Conservation (phyloP, 495 filamentous ascomycete genomes). For the Penicillium soppii region DNA sequence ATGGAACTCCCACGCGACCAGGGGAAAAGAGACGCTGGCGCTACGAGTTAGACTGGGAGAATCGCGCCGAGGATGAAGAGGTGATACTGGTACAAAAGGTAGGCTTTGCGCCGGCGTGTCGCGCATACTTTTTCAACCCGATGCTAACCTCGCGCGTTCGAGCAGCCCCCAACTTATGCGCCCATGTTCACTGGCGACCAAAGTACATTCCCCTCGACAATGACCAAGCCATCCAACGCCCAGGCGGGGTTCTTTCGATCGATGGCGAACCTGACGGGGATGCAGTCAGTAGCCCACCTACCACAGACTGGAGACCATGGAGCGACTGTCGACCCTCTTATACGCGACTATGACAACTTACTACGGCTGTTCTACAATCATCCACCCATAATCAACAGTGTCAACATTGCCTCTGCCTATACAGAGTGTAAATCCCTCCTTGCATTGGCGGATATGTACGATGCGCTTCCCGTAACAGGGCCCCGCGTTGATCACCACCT, state of each 20-base stretch:
- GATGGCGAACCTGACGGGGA: slow-evolving; percentile 70
- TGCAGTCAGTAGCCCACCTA: slow-evolving; percentile 51
- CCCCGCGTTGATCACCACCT: slow-evolving; percentile 91
- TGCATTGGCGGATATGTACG: slow-evolving; percentile 84
- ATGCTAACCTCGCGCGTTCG: slow-evolving; percentile 10
- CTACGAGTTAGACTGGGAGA: slow-evolving; percentile 81
- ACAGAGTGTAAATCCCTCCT: slow-evolving; percentile 87
- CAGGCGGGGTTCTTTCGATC: slow-evolving; percentile 77
- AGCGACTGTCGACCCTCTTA: slow-evolving; percentile 61
- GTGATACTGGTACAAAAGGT: slow-evolving; percentile 88
- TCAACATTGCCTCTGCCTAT: slow-evolving; percentile 88
- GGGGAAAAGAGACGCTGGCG: slow-evolving; percentile 67
- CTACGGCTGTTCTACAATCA: slow-evolving; percentile 94
- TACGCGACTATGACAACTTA: slow-evolving; percentile 90
- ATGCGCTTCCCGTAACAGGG: slow-evolving; percentile 82
- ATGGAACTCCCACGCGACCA: slow-evolving; percentile 30
- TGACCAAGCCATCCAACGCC: slow-evolving; percentile 50
- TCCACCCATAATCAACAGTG: slow-evolving; percentile 70
- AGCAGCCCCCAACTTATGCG: slow-evolving; percentile 43
- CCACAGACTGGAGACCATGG: slow-evolving; percentile 33
- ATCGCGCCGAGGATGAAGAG: slow-evolving; percentile 69
- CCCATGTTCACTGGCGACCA: slow-evolving; percentile 49
- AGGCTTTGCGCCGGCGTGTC: slow-evolving; percentile 8
- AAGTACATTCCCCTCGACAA: slow-evolving; percentile 49
- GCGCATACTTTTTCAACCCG: background rate